Evolutionary conservation across 2,329 filamentous ascomycete genomes (phyloP).

Genomic region (Diaporthe destruens): DNA sequence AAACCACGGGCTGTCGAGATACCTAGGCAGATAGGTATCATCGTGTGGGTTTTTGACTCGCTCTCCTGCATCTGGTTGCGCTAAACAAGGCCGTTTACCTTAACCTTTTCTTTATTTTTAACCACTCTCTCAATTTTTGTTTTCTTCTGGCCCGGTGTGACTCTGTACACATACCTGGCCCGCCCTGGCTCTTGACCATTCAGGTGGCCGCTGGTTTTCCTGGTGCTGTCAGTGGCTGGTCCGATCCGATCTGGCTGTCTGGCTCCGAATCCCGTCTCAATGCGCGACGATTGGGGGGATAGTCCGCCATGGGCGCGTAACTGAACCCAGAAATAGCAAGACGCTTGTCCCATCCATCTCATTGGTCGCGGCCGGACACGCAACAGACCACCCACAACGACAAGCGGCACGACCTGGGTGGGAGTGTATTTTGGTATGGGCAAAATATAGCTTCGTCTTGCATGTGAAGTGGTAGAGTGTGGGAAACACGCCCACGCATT

Average conservation of each 20-base stretch:
- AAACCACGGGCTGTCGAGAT: slow-evolving; percentile 17
- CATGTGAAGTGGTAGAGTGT: neutral
- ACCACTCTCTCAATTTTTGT: too few species aligned
- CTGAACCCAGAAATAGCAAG: neutral
- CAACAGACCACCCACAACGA: slow-evolving; percentile 11
- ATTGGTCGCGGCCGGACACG: slow-evolving; percentile 17
- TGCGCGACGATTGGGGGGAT: neutral
- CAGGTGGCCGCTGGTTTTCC: neutral
- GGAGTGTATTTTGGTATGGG: neutral
- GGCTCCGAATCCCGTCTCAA: slow-evolving; percentile 1
- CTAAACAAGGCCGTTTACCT: slow-evolving; percentile 6
- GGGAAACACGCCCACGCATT: neutral
- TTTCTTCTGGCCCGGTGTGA: slow-evolving; percentile 5
- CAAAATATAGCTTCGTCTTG: neutral
- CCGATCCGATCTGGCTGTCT: too few species aligned
- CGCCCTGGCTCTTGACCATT: neutral
- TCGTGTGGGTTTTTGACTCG: slow-evolving; percentile 14
- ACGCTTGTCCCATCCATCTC: neutral
- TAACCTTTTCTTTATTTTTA: neutral
- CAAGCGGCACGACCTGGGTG: slow-evolving; percentile 20
- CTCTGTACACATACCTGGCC: neutral
- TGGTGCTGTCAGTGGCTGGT: neutral
- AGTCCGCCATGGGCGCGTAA: slow-evolving; percentile 27
- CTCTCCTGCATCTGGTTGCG: slow-evolving; percentile 22
- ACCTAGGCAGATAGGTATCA: slow-evolving; percentile 9